These are phyloP conservation scores for Strobilomyces dryophilus DNA, from an alignment of 768 basidiomycete species.

Conservation along the genomic window DNA sequence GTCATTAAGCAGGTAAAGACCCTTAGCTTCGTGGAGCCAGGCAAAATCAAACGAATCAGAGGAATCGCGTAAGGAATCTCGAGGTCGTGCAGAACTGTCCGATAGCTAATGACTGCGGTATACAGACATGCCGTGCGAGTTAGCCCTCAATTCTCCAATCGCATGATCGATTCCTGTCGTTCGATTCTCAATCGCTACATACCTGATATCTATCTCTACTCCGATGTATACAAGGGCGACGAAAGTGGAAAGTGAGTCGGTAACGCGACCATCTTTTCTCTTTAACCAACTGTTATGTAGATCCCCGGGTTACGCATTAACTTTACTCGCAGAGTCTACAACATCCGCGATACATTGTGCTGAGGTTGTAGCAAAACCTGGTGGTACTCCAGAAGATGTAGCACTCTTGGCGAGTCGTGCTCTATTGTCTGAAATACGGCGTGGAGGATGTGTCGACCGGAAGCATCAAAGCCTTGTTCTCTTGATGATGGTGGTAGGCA, in stretches of 20 bases:
- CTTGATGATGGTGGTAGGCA: slow-evolving; percentile 92
- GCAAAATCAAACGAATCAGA: slow-evolving; percentile 90
- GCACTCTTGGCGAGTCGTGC: slow-evolving; percentile 77
- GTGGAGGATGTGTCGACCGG: slow-evolving; percentile 88
- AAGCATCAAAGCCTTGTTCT: slow-evolving; percentile 85
- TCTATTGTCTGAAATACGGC: slow-evolving; percentile 72
- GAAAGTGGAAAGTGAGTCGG: slow-evolving; percentile 89
- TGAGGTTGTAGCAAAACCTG: slow-evolving; percentile 80
- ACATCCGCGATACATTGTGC: slow-evolving; percentile 85
- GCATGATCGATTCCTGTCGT: slow-evolving; percentile 93
- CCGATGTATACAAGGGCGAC: slow-evolving; percentile 96
- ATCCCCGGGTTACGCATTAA: slow-evolving; percentile 94
- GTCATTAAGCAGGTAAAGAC: slow-evolving; percentile 89
- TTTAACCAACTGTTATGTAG: slow-evolving; percentile 35
- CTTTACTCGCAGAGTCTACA: slow-evolving; percentile 86
- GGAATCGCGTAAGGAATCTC: slow-evolving; percentile 78
- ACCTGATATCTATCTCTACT: slow-evolving; percentile 97
- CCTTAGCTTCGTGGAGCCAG: slow-evolving; percentile 86
- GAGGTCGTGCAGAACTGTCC: background rate
- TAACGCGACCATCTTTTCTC: background rate
- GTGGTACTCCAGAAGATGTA: slow-evolving; percentile 89
- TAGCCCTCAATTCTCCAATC: slow-evolving; percentile 94
- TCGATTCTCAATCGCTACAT: slow-evolving; percentile 94
- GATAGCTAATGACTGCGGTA: slow-evolving; percentile 27
- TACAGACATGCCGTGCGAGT: slow-evolving; percentile 91